These are phyloP conservation scores for Carpinus viminea DNA, from an alignment of 306 rosid species.

Conservation along the genomic window DNA sequence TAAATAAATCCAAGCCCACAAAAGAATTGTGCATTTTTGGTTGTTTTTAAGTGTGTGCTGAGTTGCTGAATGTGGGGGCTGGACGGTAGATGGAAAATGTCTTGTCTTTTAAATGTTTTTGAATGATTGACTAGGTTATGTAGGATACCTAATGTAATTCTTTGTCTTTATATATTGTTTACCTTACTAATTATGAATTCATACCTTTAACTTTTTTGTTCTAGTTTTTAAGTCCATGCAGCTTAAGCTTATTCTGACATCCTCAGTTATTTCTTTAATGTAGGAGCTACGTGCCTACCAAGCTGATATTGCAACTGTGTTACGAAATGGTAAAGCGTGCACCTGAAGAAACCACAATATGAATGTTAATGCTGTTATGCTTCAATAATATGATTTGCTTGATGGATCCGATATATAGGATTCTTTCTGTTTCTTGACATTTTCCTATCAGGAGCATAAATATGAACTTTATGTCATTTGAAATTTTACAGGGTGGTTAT, in stretches of 20 bases:
- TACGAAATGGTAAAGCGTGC: constrained; percentile 75
- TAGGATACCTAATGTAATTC: background rate
- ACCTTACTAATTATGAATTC: background rate
- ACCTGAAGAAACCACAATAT: constrained; percentile 14
- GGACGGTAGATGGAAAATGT: background rate
- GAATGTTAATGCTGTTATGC: constrained; percentile 18
- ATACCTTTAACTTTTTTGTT: constrained; percentile 12
- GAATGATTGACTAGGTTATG: background rate
- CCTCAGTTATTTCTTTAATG: constrained; percentile 21
- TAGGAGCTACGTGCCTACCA: constrained; percentile 99
- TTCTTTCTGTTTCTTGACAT: background rate
- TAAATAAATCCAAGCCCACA: background rate
- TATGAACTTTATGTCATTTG: background rate
- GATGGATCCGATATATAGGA: constrained; percentile 11
- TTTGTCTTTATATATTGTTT: background rate
- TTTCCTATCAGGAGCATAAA: background rate
- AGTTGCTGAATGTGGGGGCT: constrained; percentile 5
- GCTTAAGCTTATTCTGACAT: constrained; percentile 28
- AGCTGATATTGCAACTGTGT: constrained; percentile 90
- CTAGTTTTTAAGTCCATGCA: constrained; percentile 20
- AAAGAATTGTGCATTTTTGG: background rate
- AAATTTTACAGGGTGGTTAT: background rate
- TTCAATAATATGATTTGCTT: constrained; percentile 13
- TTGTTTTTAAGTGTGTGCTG: background rate
- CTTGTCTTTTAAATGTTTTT: background rate